Evolutionary conservation across 1,284 basidiomycete species (phyloP).

Genomic region (Trichosporon asahii): DNA sequence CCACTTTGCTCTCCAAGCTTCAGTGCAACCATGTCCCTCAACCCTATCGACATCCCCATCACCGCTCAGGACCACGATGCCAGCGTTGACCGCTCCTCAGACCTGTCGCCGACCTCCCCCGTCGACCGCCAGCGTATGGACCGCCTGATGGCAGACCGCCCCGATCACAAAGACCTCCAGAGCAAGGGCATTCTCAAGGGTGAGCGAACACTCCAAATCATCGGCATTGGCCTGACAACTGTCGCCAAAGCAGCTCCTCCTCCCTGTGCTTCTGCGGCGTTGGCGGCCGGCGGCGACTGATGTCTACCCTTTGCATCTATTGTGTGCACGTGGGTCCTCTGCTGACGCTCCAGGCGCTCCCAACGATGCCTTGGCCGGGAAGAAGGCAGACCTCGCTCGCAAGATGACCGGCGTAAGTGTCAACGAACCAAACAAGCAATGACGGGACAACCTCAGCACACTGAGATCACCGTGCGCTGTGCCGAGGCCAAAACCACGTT

Average conservation of each 20-base stretch:
- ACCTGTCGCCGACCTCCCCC: constrained; percentile 39
- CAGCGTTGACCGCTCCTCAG: constrained; percentile 40
- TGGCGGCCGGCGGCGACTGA: not conserved
- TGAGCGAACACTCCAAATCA: constrained; percentile 35
- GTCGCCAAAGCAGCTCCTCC: no score
- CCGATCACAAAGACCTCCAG: constrained; percentile 64
- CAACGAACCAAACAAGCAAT: not conserved
- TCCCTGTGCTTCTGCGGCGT: not conserved
- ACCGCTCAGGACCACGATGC: constrained; percentile 34
- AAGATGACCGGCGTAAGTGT: constrained; percentile 47
- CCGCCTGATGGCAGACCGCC: constrained; percentile 59
- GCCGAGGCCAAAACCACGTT: not conserved
- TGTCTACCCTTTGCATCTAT: not conserved
- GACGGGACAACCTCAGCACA: not conserved
- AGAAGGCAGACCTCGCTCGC: constrained; percentile 62
- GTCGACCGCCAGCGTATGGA: constrained; percentile 56
- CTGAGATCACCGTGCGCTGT: not conserved
- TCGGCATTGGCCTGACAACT: not conserved
- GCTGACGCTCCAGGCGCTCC: not conserved
- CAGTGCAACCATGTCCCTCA: constrained; percentile 26
- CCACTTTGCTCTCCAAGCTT: no score
- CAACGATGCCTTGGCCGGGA: constrained; percentile 67
- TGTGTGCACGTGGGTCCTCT: not conserved
- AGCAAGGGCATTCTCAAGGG: constrained; percentile 74
- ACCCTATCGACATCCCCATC: constrained; percentile 26